Evolutionary conservation across 495 filamentous ascomycete genomes (phyloP), one percentile per base, ranked within the genome.

Genomic region (Penicillium crystallinum): DNA sequence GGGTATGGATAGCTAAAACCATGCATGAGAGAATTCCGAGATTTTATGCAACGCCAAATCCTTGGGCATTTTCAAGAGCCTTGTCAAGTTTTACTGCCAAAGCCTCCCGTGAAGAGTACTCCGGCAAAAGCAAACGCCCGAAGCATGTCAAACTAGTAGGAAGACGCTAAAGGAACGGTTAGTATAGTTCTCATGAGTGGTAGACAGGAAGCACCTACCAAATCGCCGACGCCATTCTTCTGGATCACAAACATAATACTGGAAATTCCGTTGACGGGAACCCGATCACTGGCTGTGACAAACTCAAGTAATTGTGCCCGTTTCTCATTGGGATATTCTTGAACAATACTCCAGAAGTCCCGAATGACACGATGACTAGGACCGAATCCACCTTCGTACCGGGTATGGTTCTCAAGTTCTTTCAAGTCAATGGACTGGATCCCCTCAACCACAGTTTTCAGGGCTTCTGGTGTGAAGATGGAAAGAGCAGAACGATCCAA

Each of bases 131-230:
- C 45, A 98, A 66, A 19, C 85, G 86, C 3, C 91, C 90, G 68
- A 92, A 97, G 66, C 93, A 98, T 4, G 93, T 98, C 58, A 88
- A 75, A 52, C 85, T 87, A 0, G 86, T 92, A 5, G 91, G 91
- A 61, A 97, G 70, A 56, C 82, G 77, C 54, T 85, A 45, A n/a
- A 54, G 17, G 46, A 15, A 9, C 27, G 9, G 46, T 55, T n/a
- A 62, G 57, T n/a, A 56, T 40, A 9, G 22, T 23, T n/a, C 45
- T 15, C 6, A 43, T 38, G n/a, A 7, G 38, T 12, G 29, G 29
- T 4, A 38, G 18, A 31, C 18, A 49, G 9, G 3, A 38, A 22
- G 6, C n/a, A 68, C 73, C 62, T 69, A 76, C 74, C 66, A 62
- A 51, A 53, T 85, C 79, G 48, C 82, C 83, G 39, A 80, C 79